phyloP scores from a whole-genome alignment of 73 alveolate genomes.

The Uronychia setigera region DNA sequence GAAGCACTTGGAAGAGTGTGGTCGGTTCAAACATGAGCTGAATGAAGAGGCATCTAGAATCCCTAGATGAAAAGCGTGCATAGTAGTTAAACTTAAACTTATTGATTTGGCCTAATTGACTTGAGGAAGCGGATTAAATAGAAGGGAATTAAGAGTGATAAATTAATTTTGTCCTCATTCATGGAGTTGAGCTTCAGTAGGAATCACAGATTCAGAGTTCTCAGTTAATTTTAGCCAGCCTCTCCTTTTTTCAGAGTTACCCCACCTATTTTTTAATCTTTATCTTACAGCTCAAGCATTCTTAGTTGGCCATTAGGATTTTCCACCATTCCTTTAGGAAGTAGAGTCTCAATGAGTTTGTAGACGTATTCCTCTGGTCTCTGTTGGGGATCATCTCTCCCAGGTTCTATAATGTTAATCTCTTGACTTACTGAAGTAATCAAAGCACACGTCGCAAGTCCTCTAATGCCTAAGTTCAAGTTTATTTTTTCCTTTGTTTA shows the following conservation, averaged over 20 bases:
- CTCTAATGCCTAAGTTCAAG: constrained; percentile 78
- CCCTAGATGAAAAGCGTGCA: too few species aligned
- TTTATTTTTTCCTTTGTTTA: constrained; percentile 1
- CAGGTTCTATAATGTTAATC: neutral
- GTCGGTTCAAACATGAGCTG: neutral
- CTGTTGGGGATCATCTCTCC: neutral
- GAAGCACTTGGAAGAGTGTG: neutral
- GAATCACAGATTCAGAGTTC: neutral
- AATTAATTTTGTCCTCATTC: too few species aligned
- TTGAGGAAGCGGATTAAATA: neutral
- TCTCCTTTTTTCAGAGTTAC: neutral
- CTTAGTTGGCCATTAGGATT: neutral
- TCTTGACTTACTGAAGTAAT: constrained; percentile 16
- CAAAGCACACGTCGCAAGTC: constrained; percentile 77
- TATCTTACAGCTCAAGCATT: neutral
- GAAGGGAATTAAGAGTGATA: neutral
- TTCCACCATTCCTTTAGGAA: constrained; percentile 69
- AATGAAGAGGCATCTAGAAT: too few species aligned
- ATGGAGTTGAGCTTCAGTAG: too few species aligned
- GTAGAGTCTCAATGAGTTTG: constrained; percentile 74
- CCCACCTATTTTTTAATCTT: neutral
- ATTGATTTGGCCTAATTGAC: too few species aligned
- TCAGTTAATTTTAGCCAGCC: neutral
- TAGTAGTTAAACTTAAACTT: too few species aligned
- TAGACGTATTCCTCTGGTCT: constrained; percentile 67